Evolutionary conservation across 768 basidiomycete species (phyloP).

Genomic region (Cytidiella melzeri): DNA sequence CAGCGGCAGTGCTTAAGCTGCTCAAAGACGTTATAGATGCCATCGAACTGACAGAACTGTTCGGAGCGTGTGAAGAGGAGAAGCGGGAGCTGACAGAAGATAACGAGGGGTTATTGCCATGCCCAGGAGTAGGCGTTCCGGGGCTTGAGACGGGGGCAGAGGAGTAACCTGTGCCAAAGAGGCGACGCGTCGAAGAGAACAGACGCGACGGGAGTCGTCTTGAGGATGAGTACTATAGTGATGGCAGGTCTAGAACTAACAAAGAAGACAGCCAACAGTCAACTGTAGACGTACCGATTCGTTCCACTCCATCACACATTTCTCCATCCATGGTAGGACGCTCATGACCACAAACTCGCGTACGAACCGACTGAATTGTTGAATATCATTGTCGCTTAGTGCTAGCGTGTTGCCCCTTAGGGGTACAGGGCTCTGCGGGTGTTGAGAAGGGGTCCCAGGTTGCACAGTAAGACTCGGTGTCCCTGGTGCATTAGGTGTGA

Average conservation of each 20-base stretch:
- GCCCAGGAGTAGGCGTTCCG: conserved; percentile 25
- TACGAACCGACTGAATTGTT: conserved; percentile 68
- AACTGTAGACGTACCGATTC: conserved; percentile 59
- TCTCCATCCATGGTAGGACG: conserved; percentile 95
- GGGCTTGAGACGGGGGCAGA: conserved; percentile 23
- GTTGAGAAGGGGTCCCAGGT: background rate
- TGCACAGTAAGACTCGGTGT: background rate
- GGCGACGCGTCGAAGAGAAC: conserved; percentile 79
- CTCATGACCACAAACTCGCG: conserved; percentile 88
- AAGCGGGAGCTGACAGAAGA: conserved; percentile 24
- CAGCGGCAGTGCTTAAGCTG: background rate
- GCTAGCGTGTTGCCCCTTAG: background rate
- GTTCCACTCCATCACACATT: conserved; percentile 89
- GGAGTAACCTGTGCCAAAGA: conserved; percentile 63
- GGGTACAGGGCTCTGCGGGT: background rate
- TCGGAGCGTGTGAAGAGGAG: conserved; percentile 19
- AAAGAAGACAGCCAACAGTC: background rate
- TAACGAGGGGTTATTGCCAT: conserved; percentile 33
- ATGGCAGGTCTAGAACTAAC: background rate
- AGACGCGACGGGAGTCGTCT: conserved; percentile 76
- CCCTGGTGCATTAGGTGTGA: background rate
- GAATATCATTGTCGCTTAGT: conserved; percentile 67
- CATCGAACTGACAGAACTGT: conserved; percentile 28
- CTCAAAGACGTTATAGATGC: conserved; percentile 20
- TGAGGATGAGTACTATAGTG: conserved; percentile 57